Conservation (phyloP, 345 rosid species). For the Eucalyptus lansdowneana region DNA sequence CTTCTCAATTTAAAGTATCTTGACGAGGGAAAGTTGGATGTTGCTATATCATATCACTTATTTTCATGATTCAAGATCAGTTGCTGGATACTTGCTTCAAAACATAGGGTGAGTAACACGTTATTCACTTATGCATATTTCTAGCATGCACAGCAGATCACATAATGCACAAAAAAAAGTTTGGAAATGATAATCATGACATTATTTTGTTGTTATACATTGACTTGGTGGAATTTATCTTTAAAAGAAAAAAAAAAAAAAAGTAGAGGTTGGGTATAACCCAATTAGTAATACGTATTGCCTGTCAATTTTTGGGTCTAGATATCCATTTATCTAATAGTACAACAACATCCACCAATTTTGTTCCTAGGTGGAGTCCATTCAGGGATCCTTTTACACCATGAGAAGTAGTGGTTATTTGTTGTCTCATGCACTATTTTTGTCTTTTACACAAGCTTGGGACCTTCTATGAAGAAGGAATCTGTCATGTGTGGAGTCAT, state of each 20-base stretch:
- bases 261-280: neutral
- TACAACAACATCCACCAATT: neutral
- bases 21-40: neutral
- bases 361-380: neutral
- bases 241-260: neutral
- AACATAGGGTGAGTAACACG: neutral
- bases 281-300: neutral
- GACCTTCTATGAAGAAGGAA: neutral
- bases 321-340: neutral
- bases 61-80: neutral
- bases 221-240: neutral
- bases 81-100: neutral
- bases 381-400: neutral
- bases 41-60: neutral
- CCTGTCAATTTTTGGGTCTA: neutral
- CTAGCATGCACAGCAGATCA: neutral
- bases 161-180: neutral
- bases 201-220: neutral
- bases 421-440: neutral
- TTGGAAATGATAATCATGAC: neutral
- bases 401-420: neutral
- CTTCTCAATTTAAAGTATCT: neutral
- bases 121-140: neutral
- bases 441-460: neutral
- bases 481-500: neutral